Base-by-base conservation (phyloP, 352 stramenopile genomes). In the Pythium periplocum region DNA sequence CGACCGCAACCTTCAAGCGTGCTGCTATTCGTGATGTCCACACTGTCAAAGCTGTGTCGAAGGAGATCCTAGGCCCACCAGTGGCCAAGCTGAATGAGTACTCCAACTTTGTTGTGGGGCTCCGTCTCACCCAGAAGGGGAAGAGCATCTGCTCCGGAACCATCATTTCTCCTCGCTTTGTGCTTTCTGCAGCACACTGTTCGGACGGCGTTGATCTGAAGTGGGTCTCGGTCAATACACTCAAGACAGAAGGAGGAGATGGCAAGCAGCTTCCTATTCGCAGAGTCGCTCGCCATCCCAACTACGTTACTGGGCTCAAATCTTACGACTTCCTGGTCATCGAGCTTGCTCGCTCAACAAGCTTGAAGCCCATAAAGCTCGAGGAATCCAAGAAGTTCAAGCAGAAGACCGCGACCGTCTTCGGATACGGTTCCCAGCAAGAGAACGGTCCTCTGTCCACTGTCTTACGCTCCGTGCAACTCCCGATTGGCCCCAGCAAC, bases 101-200 rank as follows among this genome's bases (percentile, higher is more conserved):
- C 17, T 26, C 17, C 17, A 26, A 26, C 17, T 26, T 26, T 26
- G 17, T 26, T 26, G 17, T 26, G 17, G 56, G 56, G 1, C 17
- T 59, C 33, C 56, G 56, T 4, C 6, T 56, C 10, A 50, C 51
- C 4, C 30, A 45, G 31, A 36, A 59, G 26, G 57, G 51, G 26
- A 34, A 45, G n/a, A 64, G 33, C 42, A 51, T 51, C 41, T 64
- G 57, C 47, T 43, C 34, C 44, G 57, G 57, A 34, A 45, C 51
- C 31, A 50, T 64, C 43, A 64, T 64, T 43, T 37, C 57, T 0
- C n/a, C 50, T 4, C 26, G 31, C 0, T 32, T 51, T 17, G 44
- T 64, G 12, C 47, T 64, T 10, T 55, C 57, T 8, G 44, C 57
- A 7, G 57, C 57, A 4, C 50, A 59, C 41, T 64, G 57, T 41